phyloP scores from a whole-genome alignment of 2,329 filamentous ascomycete genomes.

The Hymenoscyphus albidus region DNA sequence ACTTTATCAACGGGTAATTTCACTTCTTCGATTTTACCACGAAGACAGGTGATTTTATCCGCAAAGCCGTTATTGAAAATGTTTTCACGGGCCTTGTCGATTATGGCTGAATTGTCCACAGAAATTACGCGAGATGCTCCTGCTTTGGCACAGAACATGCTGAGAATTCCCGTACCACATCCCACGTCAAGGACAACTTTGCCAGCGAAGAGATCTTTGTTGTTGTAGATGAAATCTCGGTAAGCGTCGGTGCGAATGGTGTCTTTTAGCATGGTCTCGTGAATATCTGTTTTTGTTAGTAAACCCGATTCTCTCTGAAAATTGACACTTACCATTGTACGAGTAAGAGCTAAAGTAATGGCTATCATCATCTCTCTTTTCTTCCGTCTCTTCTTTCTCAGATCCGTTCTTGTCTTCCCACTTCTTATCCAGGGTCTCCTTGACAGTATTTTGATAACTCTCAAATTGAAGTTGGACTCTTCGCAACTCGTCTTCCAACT shows the following conservation, averaged over 20 bases:
- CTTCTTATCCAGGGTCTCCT: conserved; percentile 38
- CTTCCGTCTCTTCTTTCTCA: conserved; percentile 24
- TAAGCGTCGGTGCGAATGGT: conserved; percentile 84
- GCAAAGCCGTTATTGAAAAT: conserved; percentile 75
- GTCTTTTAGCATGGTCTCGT: conserved; percentile 95
- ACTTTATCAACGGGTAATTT: conserved; percentile 72
- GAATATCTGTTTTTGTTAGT: conserved; percentile 61
- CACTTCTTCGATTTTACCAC: conserved; percentile 86
- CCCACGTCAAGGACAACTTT: conserved; percentile 90
- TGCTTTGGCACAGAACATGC: conserved; percentile 90
- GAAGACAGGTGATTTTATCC: conserved; percentile 71
- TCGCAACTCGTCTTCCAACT: conserved; percentile 39
- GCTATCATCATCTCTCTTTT: conserved; percentile 49
- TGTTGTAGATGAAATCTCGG: conserved; percentile 89
- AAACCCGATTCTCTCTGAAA: not conserved
- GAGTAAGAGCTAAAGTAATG: conserved; percentile 64
- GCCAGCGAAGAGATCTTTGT: conserved; percentile 80
- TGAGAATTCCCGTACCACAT: conserved; percentile 82
- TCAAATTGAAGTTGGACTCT: conserved; percentile 39
- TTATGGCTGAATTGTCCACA: conserved; percentile 89
- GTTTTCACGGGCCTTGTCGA: conserved; percentile 80
- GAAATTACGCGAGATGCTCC: conserved; percentile 84
- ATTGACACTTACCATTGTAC: conserved; percentile 52
- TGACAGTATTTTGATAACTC: conserved; percentile 40
- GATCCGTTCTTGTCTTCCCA: conserved; percentile 35